Conservation (phyloP, 1,284 basidiomycete species). For the Psilocybe mexicana region DNA sequence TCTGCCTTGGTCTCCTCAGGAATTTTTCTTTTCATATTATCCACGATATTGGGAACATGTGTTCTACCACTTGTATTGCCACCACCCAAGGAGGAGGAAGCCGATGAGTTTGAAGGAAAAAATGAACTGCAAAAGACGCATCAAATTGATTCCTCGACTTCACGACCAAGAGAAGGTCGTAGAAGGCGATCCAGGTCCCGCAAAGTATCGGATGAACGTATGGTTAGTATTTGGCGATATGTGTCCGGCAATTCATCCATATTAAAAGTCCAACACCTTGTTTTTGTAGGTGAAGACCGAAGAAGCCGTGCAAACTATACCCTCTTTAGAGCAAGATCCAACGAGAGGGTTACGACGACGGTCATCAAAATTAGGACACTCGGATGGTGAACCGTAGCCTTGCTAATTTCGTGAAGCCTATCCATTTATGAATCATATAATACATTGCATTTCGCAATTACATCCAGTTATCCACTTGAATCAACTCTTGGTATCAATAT, state of each 20-base stretch:
- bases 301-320: conserved; percentile 17
- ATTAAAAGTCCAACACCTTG: neutral
- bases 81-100: conserved; percentile 16
- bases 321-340: conserved; percentile 16
- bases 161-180: conserved; percentile 27
- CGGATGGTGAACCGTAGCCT: conserved; percentile 18
- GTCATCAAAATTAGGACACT: conserved; percentile 19
- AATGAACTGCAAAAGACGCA: neutral
- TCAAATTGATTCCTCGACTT: conserved; percentile 10
- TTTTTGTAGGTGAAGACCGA: conserved; percentile 22
- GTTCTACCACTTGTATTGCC: conserved; percentile 48
- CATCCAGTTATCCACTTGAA: neutral
- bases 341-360: conserved; percentile 23
- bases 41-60: conserved; percentile 50
- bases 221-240: conserved; percentile 14
- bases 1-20: conserved; percentile 45
- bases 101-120: conserved; percentile 11
- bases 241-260: neutral
- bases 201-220: neutral
- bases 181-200: conserved; percentile 21
- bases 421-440: neutral
- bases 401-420: neutral
- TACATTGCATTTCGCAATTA: conserved; percentile 7
- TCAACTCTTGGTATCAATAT: neutral
- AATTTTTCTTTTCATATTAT: conserved; percentile 54